Evolutionary conservation across 2,329 filamentous ascomycete genomes (phyloP).

Genomic region (Orbilia brochopaga): DNA sequence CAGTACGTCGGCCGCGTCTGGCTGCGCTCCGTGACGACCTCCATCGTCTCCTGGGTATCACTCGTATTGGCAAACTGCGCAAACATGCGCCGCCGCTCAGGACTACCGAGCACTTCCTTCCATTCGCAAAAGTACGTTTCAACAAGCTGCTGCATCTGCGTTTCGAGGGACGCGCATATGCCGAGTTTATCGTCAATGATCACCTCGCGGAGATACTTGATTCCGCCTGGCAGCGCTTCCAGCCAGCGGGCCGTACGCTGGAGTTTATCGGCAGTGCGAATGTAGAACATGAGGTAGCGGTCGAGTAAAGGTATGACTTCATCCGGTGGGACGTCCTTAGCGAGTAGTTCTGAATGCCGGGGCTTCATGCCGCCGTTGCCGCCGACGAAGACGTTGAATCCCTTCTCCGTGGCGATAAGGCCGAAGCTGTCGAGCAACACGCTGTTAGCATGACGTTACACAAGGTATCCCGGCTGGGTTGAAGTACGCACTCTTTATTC

Average conservation of each 20-base stretch:
- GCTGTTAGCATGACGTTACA: too few species aligned
- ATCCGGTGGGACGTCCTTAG: constrained; percentile 81
- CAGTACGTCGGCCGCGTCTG: constrained; percentile 79
- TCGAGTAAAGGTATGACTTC: constrained; percentile 84
- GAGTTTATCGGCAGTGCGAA: constrained; percentile 86
- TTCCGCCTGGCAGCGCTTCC: constrained; percentile 80
- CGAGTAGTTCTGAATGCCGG: constrained; percentile 78
- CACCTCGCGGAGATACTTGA: constrained; percentile 81
- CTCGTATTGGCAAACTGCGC: constrained; percentile 81
- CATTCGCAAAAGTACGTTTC: constrained; percentile 88
- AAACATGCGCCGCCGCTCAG: constrained; percentile 72
- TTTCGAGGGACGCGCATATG: constrained; percentile 81
- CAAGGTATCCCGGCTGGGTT: too few species aligned
- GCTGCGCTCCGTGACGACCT: constrained; percentile 73
- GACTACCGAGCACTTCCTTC: constrained; percentile 78
- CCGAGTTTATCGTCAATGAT: constrained; percentile 84
- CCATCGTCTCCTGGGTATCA: constrained; percentile 72
- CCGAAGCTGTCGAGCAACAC: constrained; percentile 68
- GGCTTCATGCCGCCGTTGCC: constrained; percentile 90
- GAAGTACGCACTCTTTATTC: constrained; percentile 83
- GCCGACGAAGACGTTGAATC: constrained; percentile 89
- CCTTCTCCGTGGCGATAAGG: constrained; percentile 88
- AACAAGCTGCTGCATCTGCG: constrained; percentile 85
- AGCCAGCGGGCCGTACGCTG: constrained; percentile 89
- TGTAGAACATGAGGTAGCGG: constrained; percentile 90